Evolutionary conservation across 1,139 yeast genomes (phyloP).

Genomic region (Candida smagusa): DNA sequence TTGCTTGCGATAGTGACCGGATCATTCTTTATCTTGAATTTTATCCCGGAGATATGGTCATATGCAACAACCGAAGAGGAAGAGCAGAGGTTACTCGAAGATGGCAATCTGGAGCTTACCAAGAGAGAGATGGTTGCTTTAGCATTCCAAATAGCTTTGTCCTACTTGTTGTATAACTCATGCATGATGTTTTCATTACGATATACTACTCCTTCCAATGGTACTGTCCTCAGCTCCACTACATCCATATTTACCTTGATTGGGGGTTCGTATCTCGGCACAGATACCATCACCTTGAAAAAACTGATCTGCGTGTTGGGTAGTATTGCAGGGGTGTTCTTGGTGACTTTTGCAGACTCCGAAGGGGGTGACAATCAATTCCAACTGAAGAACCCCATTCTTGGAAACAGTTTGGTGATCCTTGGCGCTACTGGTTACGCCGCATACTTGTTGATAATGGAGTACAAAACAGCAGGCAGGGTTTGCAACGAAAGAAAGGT

Average conservation of each 20-base stretch:
- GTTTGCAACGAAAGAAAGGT: conserved; percentile 45
- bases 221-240: conserved; percentile 49
- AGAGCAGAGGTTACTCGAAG: not conserved
- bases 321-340: conserved; percentile 46
- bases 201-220: conserved; percentile 53
- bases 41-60: conserved; percentile 33
- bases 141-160: conserved; percentile 37
- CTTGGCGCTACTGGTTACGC: conserved; percentile 49
- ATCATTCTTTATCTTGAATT: conserved; percentile 41
- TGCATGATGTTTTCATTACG: conserved; percentile 39
- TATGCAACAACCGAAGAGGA: conserved; percentile 3
- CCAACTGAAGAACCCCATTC: conserved; percentile 35
- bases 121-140: conserved; percentile 28
- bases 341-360: conserved; percentile 38
- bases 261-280: conserved; percentile 36
- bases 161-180: conserved; percentile 43
- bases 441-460: conserved; percentile 41
- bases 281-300: conserved; percentile 41
- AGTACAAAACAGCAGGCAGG: conserved; percentile 42
- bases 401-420: conserved; percentile 47
- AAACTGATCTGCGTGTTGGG: conserved; percentile 43
- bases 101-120: conserved; percentile 17
- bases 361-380: conserved; percentile 21
- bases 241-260: conserved; percentile 51
- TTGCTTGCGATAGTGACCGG: conserved; percentile 48